Conservation (phyloP, 306 rosid genomes). For the Potentilla sterilis region DNA sequence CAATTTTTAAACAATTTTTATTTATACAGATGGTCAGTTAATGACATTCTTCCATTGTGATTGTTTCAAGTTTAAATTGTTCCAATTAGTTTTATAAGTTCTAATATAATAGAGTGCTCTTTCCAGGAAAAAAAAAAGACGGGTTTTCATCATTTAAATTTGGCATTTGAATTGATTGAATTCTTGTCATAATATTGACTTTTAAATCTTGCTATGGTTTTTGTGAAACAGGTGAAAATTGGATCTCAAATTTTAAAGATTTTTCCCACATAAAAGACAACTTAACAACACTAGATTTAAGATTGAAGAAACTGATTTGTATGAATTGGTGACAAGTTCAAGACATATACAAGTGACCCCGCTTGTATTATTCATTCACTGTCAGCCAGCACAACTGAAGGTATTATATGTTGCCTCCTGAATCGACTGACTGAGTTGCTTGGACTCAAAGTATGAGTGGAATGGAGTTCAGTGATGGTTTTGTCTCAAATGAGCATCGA, state of each 20-base stretch:
- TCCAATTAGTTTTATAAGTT: neutral
- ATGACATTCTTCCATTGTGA: neutral
- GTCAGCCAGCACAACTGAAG: conserved; percentile 8
- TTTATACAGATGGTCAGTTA: neutral
- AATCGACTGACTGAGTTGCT: conserved; percentile 16
- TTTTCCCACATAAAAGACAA: conserved; percentile 8
- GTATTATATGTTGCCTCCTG: conserved; percentile 19
- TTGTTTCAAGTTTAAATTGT: neutral
- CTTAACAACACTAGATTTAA: conserved; percentile 10
- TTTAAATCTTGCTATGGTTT: neutral
- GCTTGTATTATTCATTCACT: conserved; percentile 6
- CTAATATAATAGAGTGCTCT: neutral
- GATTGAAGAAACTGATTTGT: neutral
- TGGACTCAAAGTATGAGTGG: conserved; percentile 22
- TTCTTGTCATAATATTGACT: neutral
- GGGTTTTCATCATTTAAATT: neutral
- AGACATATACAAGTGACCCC: neutral
- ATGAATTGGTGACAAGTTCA: neutral
- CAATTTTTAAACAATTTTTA: neutral
- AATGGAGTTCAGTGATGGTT: conserved; percentile 52
- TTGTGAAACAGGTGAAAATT: conserved; percentile 29
- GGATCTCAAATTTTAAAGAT: conserved; percentile 4
- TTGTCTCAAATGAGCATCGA: conserved; percentile 44
- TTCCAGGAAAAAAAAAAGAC: neutral
- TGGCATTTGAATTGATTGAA: neutral